Evolutionary conservation across 768 basidiomycete species (phyloP).

Genomic region (Psilocybe subaeruginosa): DNA sequence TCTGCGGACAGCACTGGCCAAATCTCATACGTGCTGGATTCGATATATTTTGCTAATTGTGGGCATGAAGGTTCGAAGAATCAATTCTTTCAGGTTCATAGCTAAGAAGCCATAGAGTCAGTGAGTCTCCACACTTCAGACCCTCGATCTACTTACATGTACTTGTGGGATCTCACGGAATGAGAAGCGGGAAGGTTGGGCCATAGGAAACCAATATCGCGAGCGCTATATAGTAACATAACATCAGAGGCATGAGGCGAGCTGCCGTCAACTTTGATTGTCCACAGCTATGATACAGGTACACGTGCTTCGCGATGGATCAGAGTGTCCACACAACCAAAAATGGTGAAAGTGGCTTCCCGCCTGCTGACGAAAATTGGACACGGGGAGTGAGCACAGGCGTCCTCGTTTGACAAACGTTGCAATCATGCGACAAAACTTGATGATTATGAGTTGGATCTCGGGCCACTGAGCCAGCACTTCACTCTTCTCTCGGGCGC

Average conservation of each 20-base stretch:
- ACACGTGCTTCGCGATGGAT: not conserved
- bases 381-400: not conserved
- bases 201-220: too few species aligned
- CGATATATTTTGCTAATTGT: not conserved
- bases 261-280: not conserved
- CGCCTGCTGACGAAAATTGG: not conserved
- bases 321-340: not conserved
- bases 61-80: not conserved
- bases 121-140: not conserved
- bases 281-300: not conserved
- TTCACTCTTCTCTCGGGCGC: not conserved
- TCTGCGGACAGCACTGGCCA: too few species aligned
- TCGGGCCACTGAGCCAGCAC: too few species aligned
- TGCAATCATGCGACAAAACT: not conserved
- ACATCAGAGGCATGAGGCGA: too few species aligned
- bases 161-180: too few species aligned
- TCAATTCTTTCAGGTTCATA: not conserved
- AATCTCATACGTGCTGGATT: too few species aligned
- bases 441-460: not conserved
- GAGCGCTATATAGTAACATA: too few species aligned
- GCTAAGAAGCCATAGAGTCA: not conserved
- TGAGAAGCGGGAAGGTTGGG: too few species aligned
- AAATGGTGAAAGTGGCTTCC: not conserved
- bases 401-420: not conserved
- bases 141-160: not conserved